Base-by-base conservation (phyloP, 108 stramenopile species). In the Hondaea fermentalgiana region DNA sequence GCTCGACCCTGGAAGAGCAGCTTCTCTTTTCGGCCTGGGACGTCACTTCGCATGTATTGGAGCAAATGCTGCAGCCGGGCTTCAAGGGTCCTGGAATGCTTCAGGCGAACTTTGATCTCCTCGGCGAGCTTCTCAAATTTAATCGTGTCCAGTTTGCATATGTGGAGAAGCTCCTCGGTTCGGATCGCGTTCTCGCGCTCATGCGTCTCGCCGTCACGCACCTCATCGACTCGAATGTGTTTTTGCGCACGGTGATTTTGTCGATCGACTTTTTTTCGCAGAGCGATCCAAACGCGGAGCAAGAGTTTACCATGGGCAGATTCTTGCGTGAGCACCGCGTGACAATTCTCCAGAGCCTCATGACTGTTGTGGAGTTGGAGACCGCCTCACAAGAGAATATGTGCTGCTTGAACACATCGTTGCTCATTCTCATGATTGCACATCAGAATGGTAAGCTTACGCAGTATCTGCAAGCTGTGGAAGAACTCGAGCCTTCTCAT, bases 151-250 rank as follows among this genome's bases (percentile, higher is more conserved):
- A 92, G 5, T 64, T 96, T 21, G 57, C 64, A 21, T 76, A 93
- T 14, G 60, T 96, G 45, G 91, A 94, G 10, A 57, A 57, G 25
- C 57, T 87, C 35, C 76, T 96, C 4, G 92, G 93, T 76, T 94
- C 94, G 72, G 95, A 95, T 60, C 90, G 83, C 4, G 94, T 96
- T 71, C 88, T 92, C 44, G 91, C 92, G 58, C 87, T 95, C 17
- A 95, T 96, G 93, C 89, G 90, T 60, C 93, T 95, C 53, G 93
- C 94, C 49, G 91, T 94, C 51, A 91, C 94, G 49, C 95, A 96
- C 88, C 91, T 97, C 21, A 94, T 97, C 43, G 97, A 97, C 91
- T 95, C 95, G 58, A 97, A 97, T 88, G 97, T 97, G 23, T 97
- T 97, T 92, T 90, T 97, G 59, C 95, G 96, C 23, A 93, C 95